A percentile compares a stretch with the other conserved stretches of the same genome.
Evolutionary conservation across 164 flowering plant genomes (phyloP).

Genomic region (Dillenia suffruticosa): DNA sequence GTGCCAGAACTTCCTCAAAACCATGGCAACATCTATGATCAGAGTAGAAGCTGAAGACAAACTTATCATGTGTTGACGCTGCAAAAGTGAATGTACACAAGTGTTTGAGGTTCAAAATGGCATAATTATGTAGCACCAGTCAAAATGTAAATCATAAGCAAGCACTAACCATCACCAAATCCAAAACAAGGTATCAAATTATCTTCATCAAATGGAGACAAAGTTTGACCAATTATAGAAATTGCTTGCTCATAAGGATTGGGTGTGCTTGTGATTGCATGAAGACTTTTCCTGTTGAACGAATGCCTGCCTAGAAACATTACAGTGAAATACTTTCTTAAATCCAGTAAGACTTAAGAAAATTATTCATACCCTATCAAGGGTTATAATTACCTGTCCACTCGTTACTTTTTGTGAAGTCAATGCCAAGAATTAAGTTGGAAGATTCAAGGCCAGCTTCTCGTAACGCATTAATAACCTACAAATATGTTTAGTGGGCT

Average conservation of each 20-base stretch:
- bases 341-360: not conserved
- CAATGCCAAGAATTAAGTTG: constrained; percentile 82
- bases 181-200: constrained; percentile 93
- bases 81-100: not conserved
- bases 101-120: too few relatives aligned
- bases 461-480: constrained; percentile 73
- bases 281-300: constrained; percentile 71
- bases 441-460: constrained; percentile 94
- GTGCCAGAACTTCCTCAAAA: constrained; percentile 70
- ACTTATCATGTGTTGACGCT: constrained; percentile 78
- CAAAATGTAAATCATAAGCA: not conserved
- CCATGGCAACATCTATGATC: constrained; percentile 72
- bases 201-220: constrained; percentile 90
- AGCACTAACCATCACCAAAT: constrained; percentile 86
- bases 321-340: constrained; percentile 3
- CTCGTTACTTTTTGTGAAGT: constrained; percentile 94
- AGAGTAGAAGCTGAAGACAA: constrained; percentile 81
- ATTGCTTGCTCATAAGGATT: constrained; percentile 96
- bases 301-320: constrained; percentile 54
- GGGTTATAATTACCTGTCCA: constrained; percentile 60
- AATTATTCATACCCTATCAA: not conserved
- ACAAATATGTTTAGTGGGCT: constrained; percentile 1
- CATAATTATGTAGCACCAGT: too few relatives aligned
- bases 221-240: constrained; percentile 79
- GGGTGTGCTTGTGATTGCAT: constrained; percentile 52